phyloP scores from a whole-genome alignment of 345 rosid genomes.

The Microcos paniculata region DNA sequence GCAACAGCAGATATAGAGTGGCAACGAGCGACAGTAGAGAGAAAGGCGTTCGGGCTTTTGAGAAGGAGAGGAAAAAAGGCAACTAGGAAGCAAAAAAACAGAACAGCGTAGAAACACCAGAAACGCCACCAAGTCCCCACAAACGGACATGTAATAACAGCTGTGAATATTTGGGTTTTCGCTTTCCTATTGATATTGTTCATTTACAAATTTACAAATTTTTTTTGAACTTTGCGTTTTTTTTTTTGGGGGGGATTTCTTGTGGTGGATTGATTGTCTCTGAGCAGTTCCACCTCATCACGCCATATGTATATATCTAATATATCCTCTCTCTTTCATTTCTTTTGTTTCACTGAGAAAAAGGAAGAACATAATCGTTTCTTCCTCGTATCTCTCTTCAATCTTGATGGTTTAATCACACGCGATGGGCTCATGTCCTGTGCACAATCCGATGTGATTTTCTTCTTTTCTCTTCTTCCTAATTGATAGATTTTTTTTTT shows the following conservation, averaged over 20 bases:
- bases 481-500: background rate
- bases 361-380: background rate
- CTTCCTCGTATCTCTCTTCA: background rate
- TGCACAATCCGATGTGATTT: background rate
- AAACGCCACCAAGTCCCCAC: constrained; percentile 19
- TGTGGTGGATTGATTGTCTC: constrained; percentile 2
- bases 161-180: constrained; percentile 24
- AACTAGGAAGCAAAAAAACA: constrained; percentile 25
- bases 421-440: background rate
- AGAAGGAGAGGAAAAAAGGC: constrained; percentile 6
- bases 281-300: constrained; percentile 34
- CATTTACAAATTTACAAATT: background rate
- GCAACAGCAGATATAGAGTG: background rate
- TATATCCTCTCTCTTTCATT: background rate
- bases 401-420: background rate
- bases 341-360: background rate
- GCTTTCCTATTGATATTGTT: constrained; percentile 17
- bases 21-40: constrained; percentile 9
- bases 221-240: background rate
- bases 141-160: constrained; percentile 31
- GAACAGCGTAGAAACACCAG: constrained; percentile 25
- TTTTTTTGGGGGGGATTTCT: constrained; percentile 15
- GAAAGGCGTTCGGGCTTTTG: background rate
- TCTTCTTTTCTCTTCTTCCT: background rate
- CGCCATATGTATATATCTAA: constrained; percentile 28